Evolutionary conservation across 2,329 filamentous ascomycete species (phyloP).

Genomic region (Aureobasidium sp.): DNA sequence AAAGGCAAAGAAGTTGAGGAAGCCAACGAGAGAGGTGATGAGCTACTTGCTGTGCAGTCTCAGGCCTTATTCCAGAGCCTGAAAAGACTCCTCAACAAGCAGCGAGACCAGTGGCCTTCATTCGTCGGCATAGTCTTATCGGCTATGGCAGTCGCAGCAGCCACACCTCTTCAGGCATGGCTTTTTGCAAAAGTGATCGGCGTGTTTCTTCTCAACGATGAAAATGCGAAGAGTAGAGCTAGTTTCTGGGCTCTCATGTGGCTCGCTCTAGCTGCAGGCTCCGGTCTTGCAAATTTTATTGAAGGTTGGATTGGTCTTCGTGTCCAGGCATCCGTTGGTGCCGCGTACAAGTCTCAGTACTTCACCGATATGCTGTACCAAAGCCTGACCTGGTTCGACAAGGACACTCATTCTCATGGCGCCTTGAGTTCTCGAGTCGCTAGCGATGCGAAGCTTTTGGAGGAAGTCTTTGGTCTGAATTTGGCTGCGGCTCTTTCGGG

Average conservation of each 20-base stretch:
- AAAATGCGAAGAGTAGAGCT: not conserved
- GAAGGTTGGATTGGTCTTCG: not conserved
- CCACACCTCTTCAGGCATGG: not conserved
- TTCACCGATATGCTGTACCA: constrained; percentile 38
- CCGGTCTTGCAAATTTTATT: not conserved
- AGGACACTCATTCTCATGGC: constrained; percentile 39
- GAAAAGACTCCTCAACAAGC: not conserved
- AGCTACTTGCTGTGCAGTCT: no score
- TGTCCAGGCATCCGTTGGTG: not conserved
- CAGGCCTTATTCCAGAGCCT: not conserved
- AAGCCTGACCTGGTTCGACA: constrained; percentile 38
- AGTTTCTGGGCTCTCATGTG: constrained; percentile 88
- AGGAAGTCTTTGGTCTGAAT: constrained; percentile 40
- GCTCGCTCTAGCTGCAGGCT: constrained; percentile 34
- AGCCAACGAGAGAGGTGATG: not conserved
- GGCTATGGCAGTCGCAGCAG: not conserved
- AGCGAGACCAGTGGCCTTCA: not conserved
- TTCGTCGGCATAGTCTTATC: not conserved
- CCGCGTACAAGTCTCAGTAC: constrained; percentile 34
- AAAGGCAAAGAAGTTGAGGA: no score
- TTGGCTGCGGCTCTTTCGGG: constrained; percentile 44
- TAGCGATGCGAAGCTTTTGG: constrained; percentile 41
- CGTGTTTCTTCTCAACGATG: not conserved
- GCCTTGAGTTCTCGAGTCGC: constrained; percentile 37
- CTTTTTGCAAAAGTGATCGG: constrained; percentile 3